Conservation (phyloP, 1,284 basidiomycete species). For the Leccinum variabile region DNA sequence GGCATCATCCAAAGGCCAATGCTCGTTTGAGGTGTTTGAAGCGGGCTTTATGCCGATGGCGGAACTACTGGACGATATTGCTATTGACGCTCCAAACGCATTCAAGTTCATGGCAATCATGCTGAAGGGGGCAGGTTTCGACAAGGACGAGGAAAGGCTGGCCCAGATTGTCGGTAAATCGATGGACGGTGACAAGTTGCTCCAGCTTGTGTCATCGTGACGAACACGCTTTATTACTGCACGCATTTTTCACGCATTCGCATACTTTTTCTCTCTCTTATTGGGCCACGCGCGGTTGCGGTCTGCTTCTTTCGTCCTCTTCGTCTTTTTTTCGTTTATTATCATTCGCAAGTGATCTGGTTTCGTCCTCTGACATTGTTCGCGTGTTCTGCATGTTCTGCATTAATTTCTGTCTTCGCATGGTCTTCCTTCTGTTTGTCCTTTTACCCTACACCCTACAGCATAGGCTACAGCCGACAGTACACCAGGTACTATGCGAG, state of each 20-base stretch:
- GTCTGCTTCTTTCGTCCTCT: constrained; percentile 3
- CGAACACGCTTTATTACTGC: constrained; percentile 6
- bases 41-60: constrained; percentile 67
- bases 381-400: constrained; percentile 31
- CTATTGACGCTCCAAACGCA: constrained; percentile 87
- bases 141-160: constrained; percentile 56
- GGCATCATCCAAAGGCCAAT: too few species aligned
- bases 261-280: constrained; percentile 10
- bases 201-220: constrained; percentile 54
- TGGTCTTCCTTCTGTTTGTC: constrained; percentile 28
- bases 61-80: constrained; percentile 82
- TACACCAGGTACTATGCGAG: constrained; percentile 22
- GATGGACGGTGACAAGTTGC: constrained; percentile 55
- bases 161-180: constrained; percentile 59
- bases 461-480: constrained; percentile 28
- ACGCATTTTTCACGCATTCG: constrained; percentile 24
- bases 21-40: constrained; percentile 55
- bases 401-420: constrained; percentile 36
- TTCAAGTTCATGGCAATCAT: constrained; percentile 75
- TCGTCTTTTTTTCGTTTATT: constrained; percentile 8
- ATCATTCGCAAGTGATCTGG: constrained; percentile 17
- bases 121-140: constrained; percentile 65
- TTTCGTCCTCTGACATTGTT: constrained; percentile 32
- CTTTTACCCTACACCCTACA: constrained; percentile 24
- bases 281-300: constrained; percentile 14